Evolutionary conservation across 345 rosid species (phyloP).

Genomic region (Turritis glabra): DNA sequence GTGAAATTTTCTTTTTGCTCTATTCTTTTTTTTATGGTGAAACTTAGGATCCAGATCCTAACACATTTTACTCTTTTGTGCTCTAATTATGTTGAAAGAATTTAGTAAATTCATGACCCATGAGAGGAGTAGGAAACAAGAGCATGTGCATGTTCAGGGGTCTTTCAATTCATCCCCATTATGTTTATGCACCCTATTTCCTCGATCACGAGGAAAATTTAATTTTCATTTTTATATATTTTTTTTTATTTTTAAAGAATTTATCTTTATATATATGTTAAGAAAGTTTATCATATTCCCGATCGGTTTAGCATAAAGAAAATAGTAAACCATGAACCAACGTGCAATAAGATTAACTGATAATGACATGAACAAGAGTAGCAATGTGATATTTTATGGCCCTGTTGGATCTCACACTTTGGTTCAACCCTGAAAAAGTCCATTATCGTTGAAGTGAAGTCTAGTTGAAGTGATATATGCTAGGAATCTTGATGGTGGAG

Average conservation of each 20-base stretch:
- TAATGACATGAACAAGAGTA: background rate
- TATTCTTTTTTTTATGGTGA: background rate
- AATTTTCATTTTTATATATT: too few relatives aligned
- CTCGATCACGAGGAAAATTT: background rate
- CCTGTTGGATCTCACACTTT: background rate
- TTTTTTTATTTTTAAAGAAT: too few relatives aligned
- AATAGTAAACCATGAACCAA: background rate
- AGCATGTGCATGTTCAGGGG: conserved; percentile 32
- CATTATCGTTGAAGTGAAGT: background rate
- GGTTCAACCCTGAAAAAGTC: background rate
- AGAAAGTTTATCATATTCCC: background rate
- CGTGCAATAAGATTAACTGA: background rate
- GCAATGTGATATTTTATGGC: background rate
- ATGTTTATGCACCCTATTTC: background rate
- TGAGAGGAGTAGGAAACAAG: conserved; percentile 12
- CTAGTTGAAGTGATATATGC: too few relatives aligned
- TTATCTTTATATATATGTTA: too few relatives aligned
- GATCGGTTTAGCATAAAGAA: background rate
- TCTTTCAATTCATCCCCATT: background rate
- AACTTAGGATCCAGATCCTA: background rate
- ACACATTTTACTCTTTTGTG: background rate
- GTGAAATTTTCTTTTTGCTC: background rate
- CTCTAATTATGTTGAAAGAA: background rate
- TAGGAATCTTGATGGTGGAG: too few relatives aligned
- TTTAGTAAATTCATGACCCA: conserved; percentile 21